Conservation (phyloP, 2,329 filamentous ascomycete species). For the Ploettnerulaceae sp. region DNA sequence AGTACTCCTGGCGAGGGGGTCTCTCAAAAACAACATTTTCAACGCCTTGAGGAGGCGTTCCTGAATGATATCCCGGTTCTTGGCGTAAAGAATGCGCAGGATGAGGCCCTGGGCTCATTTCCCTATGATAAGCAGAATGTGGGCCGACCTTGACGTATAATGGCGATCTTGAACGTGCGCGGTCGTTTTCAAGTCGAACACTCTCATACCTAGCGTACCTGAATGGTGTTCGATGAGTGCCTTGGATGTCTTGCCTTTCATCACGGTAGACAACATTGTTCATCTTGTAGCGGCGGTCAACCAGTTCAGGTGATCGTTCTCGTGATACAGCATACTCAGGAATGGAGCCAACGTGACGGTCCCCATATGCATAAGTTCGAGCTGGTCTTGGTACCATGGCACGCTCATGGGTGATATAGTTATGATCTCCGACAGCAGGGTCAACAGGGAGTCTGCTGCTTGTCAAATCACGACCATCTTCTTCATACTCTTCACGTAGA, state of each 20-base stretch:
- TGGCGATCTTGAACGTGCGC: constrained; percentile 35
- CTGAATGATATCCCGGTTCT: constrained; percentile 32
- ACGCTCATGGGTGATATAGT: constrained; percentile 25
- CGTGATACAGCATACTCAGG: constrained; percentile 18
- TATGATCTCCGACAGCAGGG: constrained; percentile 12
- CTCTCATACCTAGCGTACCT: constrained; percentile 35
- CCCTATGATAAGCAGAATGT: constrained; percentile 30
- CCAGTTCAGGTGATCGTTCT: constrained; percentile 32
- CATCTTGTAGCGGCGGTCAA: constrained; percentile 33
- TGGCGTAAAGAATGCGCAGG: constrained; percentile 22
- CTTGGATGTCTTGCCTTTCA: constrained; percentile 31
- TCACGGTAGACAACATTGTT: constrained; percentile 34
- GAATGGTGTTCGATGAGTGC: constrained; percentile 29
- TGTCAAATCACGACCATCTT: constrained; percentile 12
- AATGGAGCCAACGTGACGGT: constrained; percentile 23
- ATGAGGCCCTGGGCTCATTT: constrained; percentile 31
- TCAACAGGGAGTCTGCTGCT: constrained; percentile 13
- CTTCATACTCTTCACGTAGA: constrained; percentile 17
- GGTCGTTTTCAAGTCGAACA: constrained; percentile 33
- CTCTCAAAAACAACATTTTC: constrained; percentile 32
- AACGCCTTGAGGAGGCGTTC: constrained; percentile 22
- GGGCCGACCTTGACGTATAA: constrained; percentile 32
- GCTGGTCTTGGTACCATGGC: constrained; percentile 16
- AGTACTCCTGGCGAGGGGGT: constrained; percentile 34
- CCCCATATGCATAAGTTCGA: constrained; percentile 25